Conservation (phyloP, 257 asterid species). For the Ehretia macrophylla region DNA sequence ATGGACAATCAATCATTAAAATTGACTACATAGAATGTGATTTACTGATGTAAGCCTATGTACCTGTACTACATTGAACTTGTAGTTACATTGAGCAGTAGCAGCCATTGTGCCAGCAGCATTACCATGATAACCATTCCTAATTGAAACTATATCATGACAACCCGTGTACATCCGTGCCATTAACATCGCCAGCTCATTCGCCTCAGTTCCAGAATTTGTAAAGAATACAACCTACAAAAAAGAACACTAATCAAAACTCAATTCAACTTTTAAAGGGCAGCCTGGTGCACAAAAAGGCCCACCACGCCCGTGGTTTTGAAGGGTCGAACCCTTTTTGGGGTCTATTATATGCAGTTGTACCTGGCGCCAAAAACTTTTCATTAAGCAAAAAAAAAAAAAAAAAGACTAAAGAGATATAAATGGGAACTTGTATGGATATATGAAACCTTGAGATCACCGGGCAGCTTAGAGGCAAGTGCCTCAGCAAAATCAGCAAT, state of each 20-base stretch:
- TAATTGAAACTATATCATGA: conserved; percentile 70
- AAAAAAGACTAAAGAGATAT: too few relatives aligned
- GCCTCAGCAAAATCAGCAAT: conserved; percentile 89
- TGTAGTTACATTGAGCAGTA: conserved; percentile 82
- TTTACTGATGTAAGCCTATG: neutral
- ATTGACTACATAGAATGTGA: too few relatives aligned
- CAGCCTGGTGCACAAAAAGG: too few relatives aligned
- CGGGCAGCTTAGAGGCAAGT: conserved; percentile 71
- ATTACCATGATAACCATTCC: conserved; percentile 95
- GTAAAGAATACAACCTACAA: conserved; percentile 85
- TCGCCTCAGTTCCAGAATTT: conserved; percentile 96
- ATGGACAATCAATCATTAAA: too few relatives aligned
- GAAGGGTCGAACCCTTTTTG: neutral
- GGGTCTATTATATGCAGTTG: neutral
- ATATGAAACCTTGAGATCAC: conserved; percentile 72
- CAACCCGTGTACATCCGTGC: conserved; percentile 64
- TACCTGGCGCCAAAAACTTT: too few relatives aligned
- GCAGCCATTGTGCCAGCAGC: conserved; percentile 84
- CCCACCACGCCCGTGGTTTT: too few relatives aligned
- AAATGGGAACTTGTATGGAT: too few relatives aligned
- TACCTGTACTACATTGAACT: conserved; percentile 92
- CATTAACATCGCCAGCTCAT: conserved; percentile 89
- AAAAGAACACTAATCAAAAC: neutral
- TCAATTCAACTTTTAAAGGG: neutral
- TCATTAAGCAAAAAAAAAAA: too few relatives aligned